Evolutionary conservation across 2,329 filamentous ascomycete genomes (phyloP).

Genomic region (Alternaria rosae): DNA sequence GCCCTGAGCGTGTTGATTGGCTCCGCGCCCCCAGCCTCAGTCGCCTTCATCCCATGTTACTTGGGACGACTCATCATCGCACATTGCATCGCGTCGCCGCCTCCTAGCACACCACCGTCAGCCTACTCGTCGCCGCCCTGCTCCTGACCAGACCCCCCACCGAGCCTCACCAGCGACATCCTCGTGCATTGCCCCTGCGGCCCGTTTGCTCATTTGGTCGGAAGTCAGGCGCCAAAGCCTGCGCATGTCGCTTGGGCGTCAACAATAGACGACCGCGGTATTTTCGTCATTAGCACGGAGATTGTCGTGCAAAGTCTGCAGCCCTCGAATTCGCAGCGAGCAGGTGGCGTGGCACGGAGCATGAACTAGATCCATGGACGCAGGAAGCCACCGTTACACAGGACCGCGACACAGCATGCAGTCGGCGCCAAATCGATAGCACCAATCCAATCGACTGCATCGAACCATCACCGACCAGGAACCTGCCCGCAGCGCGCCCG

Average conservation of each 20-base stretch:
- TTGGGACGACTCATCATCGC: slow-evolving; percentile 24
- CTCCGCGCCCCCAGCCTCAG: slow-evolving; percentile 14
- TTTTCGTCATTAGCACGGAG: slow-evolving; percentile 15
- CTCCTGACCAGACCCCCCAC: slow-evolving; percentile 23
- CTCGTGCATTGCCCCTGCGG: slow-evolving; percentile 15
- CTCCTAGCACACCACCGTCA: slow-evolving; percentile 9
- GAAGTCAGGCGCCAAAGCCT: slow-evolving; percentile 34
- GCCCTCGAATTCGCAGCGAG: neutral
- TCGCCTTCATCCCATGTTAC: slow-evolving; percentile 23
- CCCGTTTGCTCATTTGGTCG: slow-evolving; percentile 10
- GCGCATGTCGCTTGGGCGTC: slow-evolving; percentile 39
- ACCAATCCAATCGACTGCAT: slow-evolving; percentile 28
- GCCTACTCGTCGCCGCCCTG: slow-evolving; percentile 27
- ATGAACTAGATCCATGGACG: slow-evolving; percentile 36
- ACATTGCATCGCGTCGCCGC: slow-evolving; percentile 9
- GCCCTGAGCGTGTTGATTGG: slow-evolving; percentile 24
- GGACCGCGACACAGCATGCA: slow-evolving; percentile 43
- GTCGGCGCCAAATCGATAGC: slow-evolving; percentile 42
- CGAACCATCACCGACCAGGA: slow-evolving; percentile 10
- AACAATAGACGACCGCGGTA: slow-evolving; percentile 22
- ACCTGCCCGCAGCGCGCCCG: slow-evolving; percentile 17
- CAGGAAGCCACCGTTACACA: slow-evolving; percentile 38
- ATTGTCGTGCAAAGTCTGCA: slow-evolving; percentile 5
- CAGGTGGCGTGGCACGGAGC: slow-evolving; percentile 13
- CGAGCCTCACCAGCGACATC: neutral